Conservation (phyloP, 306 rosid genomes). For the Crataegus laevigata region DNA sequence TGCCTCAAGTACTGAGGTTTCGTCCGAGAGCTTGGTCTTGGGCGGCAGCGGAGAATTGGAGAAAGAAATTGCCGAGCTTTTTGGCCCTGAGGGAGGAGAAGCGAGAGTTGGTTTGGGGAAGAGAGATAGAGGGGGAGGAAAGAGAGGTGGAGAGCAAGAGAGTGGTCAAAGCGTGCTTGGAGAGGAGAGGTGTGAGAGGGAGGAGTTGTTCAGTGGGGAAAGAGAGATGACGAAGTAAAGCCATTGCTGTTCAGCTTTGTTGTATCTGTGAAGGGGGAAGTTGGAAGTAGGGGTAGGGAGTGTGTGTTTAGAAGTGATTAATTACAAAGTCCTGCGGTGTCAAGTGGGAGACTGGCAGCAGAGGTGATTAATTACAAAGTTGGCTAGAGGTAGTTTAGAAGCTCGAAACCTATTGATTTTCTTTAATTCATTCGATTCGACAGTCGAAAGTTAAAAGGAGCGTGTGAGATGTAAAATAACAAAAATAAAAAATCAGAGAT, state of each 20-base stretch:
- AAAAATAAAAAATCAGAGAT: too few species aligned
- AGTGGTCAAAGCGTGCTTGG: slow-evolving; percentile 9
- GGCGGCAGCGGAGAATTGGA: slow-evolving; percentile 37
- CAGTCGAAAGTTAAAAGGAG: too few species aligned
- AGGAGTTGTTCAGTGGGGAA: slow-evolving; percentile 21
- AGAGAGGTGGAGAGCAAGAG: slow-evolving; percentile 25
- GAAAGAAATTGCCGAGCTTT: slow-evolving; percentile 14
- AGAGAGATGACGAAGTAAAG: slow-evolving; percentile 34
- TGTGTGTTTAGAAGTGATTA: background rate
- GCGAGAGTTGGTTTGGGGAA: slow-evolving; percentile 11
- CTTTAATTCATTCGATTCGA: accelerated
- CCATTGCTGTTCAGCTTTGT: slow-evolving; percentile 38
- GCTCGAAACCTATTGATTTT: too few species aligned
- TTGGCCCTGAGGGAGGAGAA: slow-evolving; percentile 15
- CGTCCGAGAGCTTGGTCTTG: slow-evolving; percentile 38
- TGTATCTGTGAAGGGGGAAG: background rate
- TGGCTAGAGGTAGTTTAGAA: background rate
- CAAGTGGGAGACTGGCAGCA: background rate
- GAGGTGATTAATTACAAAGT: too few species aligned
- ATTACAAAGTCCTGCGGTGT: background rate
- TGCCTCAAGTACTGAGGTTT: slow-evolving; percentile 8
- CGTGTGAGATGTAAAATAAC: too few species aligned
- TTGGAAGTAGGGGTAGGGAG: background rate
- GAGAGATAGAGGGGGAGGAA: slow-evolving; percentile 17
- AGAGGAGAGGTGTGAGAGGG: slow-evolving; percentile 12